phyloP scores from a whole-genome alignment of 129 eudicot genomes.

The Tanacetum coccineum region DNA sequence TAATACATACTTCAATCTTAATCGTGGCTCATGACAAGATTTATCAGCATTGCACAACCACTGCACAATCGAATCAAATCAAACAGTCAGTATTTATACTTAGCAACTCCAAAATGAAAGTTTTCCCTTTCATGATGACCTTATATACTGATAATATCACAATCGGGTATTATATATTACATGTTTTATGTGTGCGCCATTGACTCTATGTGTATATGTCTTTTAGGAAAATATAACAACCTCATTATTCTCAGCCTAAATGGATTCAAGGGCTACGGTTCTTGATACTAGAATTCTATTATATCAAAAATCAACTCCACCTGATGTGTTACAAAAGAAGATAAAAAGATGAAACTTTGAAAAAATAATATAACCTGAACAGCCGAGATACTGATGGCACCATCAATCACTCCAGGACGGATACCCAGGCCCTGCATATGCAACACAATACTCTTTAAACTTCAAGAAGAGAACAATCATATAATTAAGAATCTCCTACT shows the following conservation, averaged over 20 bases:
- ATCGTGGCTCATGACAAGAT: conserved; percentile 92
- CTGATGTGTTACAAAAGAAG: background rate
- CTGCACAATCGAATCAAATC: conserved; percentile 35
- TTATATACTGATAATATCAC: background rate
- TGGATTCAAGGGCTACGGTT: too few species aligned
- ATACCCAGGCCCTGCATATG: conserved; percentile 69
- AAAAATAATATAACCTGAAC: conserved; percentile 63
- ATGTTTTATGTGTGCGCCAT: too few species aligned
- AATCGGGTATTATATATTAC: too few species aligned
- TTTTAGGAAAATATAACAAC: too few species aligned
- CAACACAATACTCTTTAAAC: conserved; percentile 12
- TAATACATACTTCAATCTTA: conserved; percentile 77
- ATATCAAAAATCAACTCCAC: too few species aligned
- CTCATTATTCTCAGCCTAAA: too few species aligned
- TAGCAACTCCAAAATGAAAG: background rate
- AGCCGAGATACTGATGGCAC: conserved; percentile 98
- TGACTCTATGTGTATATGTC: too few species aligned
- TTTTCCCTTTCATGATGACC: background rate
- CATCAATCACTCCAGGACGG: conserved; percentile 91
- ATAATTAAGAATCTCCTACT: background rate
- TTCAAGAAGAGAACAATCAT: background rate
- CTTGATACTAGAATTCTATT: too few species aligned
- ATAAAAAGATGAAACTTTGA: background rate
- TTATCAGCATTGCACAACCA: conserved; percentile 99
- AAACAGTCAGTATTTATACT: conserved; percentile 6